Conservation (phyloP, 2,329 filamentous ascomycete species). For the Diplodia corticola region DNA sequence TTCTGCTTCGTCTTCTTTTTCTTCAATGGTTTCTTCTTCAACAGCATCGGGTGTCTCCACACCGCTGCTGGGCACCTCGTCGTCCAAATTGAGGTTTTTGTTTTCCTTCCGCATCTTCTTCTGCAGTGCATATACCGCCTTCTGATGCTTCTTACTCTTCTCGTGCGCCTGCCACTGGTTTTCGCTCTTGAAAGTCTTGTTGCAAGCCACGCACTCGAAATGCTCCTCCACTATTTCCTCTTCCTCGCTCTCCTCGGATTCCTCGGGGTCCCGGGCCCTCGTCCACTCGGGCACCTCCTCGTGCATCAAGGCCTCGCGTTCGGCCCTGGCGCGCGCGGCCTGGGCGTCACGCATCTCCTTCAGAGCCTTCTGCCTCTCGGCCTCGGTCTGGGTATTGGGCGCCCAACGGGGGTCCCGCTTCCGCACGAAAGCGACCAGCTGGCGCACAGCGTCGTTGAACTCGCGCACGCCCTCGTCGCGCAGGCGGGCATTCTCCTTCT, state of each 20-base stretch:
- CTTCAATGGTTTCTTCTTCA: slow-evolving; percentile 27
- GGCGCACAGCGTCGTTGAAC: slow-evolving; percentile 89
- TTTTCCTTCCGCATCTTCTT: slow-evolving; percentile 84
- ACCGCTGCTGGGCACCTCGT: slow-evolving; percentile 37
- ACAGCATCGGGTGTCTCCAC: slow-evolving; percentile 36
- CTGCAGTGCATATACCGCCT: slow-evolving; percentile 77
- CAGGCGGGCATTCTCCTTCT: slow-evolving; percentile 87
- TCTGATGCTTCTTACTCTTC: slow-evolving; percentile 93
- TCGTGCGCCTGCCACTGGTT: slow-evolving; percentile 90
- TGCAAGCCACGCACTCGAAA: slow-evolving; percentile 64
- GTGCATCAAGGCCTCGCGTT: slow-evolving; percentile 72
- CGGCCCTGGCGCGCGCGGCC: slow-evolving; percentile 77
- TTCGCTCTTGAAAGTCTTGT: slow-evolving; percentile 79
- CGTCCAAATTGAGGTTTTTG: slow-evolving; percentile 54
- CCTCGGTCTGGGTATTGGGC: slow-evolving; percentile 73
- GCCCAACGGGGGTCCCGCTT: slow-evolving; percentile 88
- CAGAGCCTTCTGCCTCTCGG: slow-evolving; percentile 74
- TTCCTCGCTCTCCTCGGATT: slow-evolving; percentile 54
- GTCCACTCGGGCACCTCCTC: slow-evolving; percentile 75
- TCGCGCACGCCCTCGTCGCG: slow-evolving; percentile 81
- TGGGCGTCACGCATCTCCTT: slow-evolving; percentile 80
- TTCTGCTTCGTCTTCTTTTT: slow-evolving; percentile 25
- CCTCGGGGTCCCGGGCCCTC: slow-evolving; percentile 56
- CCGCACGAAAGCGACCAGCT: slow-evolving; percentile 81
- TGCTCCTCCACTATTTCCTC: slow-evolving; percentile 52